Evolutionary conservation across 2,329 filamentous ascomycete species (phyloP), one percentile per base, ranked within the genome.

Genomic region (Pseudogymnoascus sp.): DNA sequence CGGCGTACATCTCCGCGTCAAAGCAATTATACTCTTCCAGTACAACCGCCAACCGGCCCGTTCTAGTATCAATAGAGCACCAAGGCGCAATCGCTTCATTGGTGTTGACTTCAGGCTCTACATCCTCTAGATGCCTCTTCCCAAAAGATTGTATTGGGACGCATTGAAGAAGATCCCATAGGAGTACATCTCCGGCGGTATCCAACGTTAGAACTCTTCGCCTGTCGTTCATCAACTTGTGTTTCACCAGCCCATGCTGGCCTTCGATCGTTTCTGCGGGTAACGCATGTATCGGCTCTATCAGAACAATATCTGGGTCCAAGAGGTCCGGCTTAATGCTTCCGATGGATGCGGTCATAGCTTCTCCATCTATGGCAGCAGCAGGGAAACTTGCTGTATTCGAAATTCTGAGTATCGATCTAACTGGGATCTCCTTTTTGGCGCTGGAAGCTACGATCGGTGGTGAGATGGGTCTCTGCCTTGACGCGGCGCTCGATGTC

Each of bases 11-110:
- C 72, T 99, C 94, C 14, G 92, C 94, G 75, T 99, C 94, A 69
- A 99, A 99, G 73, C 92, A 97, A 68, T 95, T 95, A 70, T 94
- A 95, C 41, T 92, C 91, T 72, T 99, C 94, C 16, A 99, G 76
- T 16, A 95, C 88, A 2, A 97, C 93, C 2, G 92, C 93, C 62
- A 99, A 79, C 65, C 90, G 91, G 36, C 94, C 94, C 4, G 93
- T 97, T 68, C 93, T 88, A 19, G 93, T 92, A 71, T 99, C 92
- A 61, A 97, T 89, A 1, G 91, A 91, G 72, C 94, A 99, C 94
- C 94, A 99, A 61, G 96, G 93, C 4, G 93, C 89, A 39, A 97
- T 91, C 33, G 88, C 92, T 72, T 96, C 92, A 12, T 84, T 82
- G 0, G 91, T 96, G 71, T 97, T 96, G 62, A 97, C 84, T 70